phyloP scores from a whole-genome alignment of 2,329 filamentous ascomycete species.

The Passalora sequoiae region DNA sequence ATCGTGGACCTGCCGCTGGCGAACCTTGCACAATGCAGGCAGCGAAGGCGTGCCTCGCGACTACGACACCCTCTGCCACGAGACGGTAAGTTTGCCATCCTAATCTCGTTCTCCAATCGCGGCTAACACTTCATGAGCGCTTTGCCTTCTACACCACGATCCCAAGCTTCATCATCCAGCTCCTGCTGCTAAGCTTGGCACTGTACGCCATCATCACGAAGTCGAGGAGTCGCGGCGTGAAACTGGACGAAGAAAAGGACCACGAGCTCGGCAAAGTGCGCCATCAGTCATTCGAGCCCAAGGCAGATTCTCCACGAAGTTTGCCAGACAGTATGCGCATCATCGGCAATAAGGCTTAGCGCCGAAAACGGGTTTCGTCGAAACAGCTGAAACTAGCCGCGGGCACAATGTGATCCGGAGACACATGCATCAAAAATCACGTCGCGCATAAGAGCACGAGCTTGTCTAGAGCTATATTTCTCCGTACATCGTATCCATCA shows the following conservation, averaged over 20 bases:
- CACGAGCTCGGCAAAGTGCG: constrained; percentile 17
- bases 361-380: no score
- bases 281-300: constrained; percentile 19
- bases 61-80: constrained; percentile 38
- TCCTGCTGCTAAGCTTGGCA: constrained; percentile 24
- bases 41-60: constrained; percentile 27
- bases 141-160: constrained; percentile 44
- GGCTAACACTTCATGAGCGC: constrained; percentile 25
- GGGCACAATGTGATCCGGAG: no score
- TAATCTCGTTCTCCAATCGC: background rate
- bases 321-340: constrained; percentile 14
- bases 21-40: constrained; percentile 12
- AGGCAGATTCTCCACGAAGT: constrained; percentile 17
- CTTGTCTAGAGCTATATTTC: background rate
- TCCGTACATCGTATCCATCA: constrained; percentile 4
- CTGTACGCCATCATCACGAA: constrained; percentile 13
- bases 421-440: no score
- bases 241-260: constrained; percentile 22
- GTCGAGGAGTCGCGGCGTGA: constrained; percentile 3
- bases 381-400: no score
- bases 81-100: constrained; percentile 37
- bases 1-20: constrained; percentile 37
- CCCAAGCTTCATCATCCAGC: constrained; percentile 38
- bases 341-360: constrained; percentile 12
- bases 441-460: no score